Conservation (phyloP, 371 early-diverging fungal genomes). For the Actinomortierella ambigua region DNA sequence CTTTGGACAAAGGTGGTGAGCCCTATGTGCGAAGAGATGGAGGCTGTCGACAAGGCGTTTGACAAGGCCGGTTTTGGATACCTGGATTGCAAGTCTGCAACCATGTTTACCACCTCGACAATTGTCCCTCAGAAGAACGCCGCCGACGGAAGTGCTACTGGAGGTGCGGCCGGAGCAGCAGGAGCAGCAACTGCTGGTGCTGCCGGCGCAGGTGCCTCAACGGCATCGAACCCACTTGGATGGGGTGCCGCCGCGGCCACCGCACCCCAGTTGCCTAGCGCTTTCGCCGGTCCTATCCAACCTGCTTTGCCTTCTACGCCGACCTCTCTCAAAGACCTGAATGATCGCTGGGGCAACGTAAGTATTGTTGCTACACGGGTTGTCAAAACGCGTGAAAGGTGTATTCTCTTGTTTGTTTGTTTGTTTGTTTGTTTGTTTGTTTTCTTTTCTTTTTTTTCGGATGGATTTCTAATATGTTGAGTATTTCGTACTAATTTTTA, state of each 20-base stretch:
- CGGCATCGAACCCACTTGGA: constrained; percentile 22
- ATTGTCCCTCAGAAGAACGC: constrained; percentile 24
- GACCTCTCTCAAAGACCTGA: constrained; percentile 36
- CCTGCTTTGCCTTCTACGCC: constrained; percentile 36
- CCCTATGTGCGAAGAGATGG: constrained; percentile 36
- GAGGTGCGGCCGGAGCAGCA: background rate
- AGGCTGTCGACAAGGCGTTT: constrained; percentile 28
- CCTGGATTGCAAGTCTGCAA: constrained; percentile 45
- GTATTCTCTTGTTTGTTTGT: background rate
- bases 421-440: background rate
- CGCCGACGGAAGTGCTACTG: constrained; percentile 10
- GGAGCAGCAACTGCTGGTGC: background rate
- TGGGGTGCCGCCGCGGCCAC: constrained; percentile 47
- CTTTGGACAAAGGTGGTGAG: constrained; percentile 33
- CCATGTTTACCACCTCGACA: constrained; percentile 37
- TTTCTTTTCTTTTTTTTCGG: background rate
- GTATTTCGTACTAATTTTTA: background rate
- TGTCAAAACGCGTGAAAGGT: background rate
- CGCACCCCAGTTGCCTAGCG: constrained; percentile 24
- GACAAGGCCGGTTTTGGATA: constrained; percentile 31
- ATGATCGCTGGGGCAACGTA: constrained; percentile 38
- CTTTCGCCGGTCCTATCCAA: constrained; percentile 15
- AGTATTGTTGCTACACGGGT: background rate
- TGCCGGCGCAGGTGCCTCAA: background rate
- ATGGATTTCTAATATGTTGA: background rate